Base-by-base conservation (phyloP, 805 yeast genomes). In the Saccharomycopsis microspora region DNA sequence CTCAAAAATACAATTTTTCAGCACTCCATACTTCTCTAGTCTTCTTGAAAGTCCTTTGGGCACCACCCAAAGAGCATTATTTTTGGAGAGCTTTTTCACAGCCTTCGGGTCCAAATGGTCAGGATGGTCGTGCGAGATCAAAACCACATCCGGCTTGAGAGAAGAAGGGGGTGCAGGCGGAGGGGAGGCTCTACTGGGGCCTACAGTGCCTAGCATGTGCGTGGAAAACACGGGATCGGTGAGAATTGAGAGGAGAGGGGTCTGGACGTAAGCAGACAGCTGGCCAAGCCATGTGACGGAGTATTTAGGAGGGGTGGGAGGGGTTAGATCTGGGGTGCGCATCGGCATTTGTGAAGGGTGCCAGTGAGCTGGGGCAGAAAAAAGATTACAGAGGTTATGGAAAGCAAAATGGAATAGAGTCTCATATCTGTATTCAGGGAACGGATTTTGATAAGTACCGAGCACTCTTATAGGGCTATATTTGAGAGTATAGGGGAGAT, bases 51-150 rank as follows among this genome's bases (percentile, higher is more conserved):
- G 70, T 0, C 97, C 97, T 19, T 74, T 57, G 0, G 97, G 97
- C 0, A 89, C 95, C 6, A 90, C 72, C 97, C 97, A 90, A 1
- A 75, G 68, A 2, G 82, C 68, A 3, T 63, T 54, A 8, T 45
- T 42, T n/a, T 48, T 43, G 9, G 45, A 40, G 62, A 67, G 59
- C 43, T 66, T 56, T 38, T 64, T 59, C 10, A 80, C 75, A 6
- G 84, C 68, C 32, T 70, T 76, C 48, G 74, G 67, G 57, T 90
- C 97, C 41, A 90, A 64, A 65, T 90, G 97, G 62, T 90, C 97
- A 1, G 97, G 97, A 58, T 90, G 97, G 60, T 90, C 89, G 61
- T 90, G 97, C 1, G 94, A 83, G 0, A 90, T 95, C 27, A 90
- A 59, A 1, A 87, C 80, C 48, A 80, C 76, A 53, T 86, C 80